These are phyloP conservation scores for Heritiera littoralis DNA, from an alignment of 345 rosid species.

Conservation along the genomic window DNA sequence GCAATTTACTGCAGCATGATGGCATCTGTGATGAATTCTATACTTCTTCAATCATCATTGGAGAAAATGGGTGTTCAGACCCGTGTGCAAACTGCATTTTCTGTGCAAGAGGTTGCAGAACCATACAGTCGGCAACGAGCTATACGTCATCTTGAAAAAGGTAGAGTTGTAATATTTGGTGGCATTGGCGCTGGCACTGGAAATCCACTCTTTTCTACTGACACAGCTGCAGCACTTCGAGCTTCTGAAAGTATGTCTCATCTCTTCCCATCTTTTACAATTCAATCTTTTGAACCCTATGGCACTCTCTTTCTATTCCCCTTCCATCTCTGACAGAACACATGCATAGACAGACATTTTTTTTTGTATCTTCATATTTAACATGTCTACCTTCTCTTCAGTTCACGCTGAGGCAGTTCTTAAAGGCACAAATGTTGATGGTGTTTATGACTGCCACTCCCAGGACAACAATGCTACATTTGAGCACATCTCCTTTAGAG, in stretches of 20 bases:
- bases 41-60: conserved; percentile 79
- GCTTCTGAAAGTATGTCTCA: conserved; percentile 77
- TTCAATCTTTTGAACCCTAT: neutral
- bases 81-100: conserved; percentile 72
- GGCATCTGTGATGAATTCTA: conserved; percentile 91
- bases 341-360: neutral
- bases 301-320: neutral
- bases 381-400: conserved; percentile 29
- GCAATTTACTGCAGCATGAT: conserved; percentile 60
- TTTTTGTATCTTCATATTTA: conserved; percentile 1
- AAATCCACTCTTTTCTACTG: conserved; percentile 86
- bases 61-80: conserved; percentile 78
- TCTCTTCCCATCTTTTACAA: neutral
- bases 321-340: neutral
- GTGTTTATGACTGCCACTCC: conserved; percentile 62
- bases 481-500: conserved; percentile 71
- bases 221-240: conserved; percentile 85
- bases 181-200: conserved; percentile 88
- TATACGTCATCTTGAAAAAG: conserved; percentile 84
- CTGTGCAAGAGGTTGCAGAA: conserved; percentile 78
- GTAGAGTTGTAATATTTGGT: conserved; percentile 92
- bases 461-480: conserved; percentile 59
- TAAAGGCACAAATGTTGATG: conserved; percentile 81
- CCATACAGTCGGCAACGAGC: conserved; percentile 79
- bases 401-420: conserved; percentile 84